Base-by-base conservation (phyloP, 257 asterid species). In the Nicotiana benthamiana region DNA sequence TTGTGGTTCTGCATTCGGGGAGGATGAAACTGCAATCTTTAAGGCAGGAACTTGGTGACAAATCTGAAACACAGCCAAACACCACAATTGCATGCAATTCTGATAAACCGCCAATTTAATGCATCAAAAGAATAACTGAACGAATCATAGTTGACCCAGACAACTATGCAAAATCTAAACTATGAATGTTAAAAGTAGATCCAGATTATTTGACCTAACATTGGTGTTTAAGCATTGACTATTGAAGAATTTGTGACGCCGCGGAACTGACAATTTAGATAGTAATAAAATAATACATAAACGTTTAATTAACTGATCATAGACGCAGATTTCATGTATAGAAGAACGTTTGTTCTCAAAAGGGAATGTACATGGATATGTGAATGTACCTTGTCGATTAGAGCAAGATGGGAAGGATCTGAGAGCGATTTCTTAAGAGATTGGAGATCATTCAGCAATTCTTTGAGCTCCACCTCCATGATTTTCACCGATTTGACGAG, bases 381-480 rank as follows among this genome's bases (percentile, higher is more conserved):
- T 36, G 4, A 32, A 22, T 9, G 75, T 80, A 93, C 97, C 90
- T 86, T 88, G 56, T 87, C 87, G 64, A 91, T 59, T 59, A 83
- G 80, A 68, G 66, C 82, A 56, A 83, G 88, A 17, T 83, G 88
- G 30, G 90, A 84, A 24, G 88, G 89, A 87, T 93, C 93, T 16
- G 62, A 79, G 75, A 88, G 64, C 48, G 92, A 87, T 75, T 72
- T 85, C 82, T 88, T 83, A 46, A 93, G 91, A 67, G 81, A 75
- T 22, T 83, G 86, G 63, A 93, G 92, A 85, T 90, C 96, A 85
- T 77, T 86, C 75, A 93, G 66, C 87, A 93, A 80, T 75, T 83
- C 82, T 86, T 88, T 87, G 59, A 93, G 89, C 75, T 91, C 96
- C 34, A 84, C 80, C 88, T 93, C 96, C 97, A 93, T 92, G 60